These are phyloP conservation scores for Brassica carinata DNA, from an alignment of 345 rosid genomes.

Conservation along the genomic window DNA sequence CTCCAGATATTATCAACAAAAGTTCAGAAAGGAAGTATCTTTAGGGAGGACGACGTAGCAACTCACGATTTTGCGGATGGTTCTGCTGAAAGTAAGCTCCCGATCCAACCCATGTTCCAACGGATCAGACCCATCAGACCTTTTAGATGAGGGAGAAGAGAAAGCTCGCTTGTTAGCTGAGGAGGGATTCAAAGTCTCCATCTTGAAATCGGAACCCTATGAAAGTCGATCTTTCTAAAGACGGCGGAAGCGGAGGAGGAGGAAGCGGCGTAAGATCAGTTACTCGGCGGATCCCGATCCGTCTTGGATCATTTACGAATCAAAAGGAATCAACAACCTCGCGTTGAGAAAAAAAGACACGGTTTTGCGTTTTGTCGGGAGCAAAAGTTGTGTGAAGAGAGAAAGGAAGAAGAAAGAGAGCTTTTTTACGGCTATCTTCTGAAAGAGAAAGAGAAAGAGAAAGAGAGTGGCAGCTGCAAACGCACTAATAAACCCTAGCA, in stretches of 20 bases:
- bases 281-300: conserved; percentile 38
- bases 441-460: conserved; percentile 35
- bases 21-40: not conserved
- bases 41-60: not conserved
- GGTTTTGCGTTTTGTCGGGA: not conserved
- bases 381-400: conserved; percentile 10
- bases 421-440: conserved; percentile 50
- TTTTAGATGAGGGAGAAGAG: conserved; percentile 43
- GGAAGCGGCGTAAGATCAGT: conserved; percentile 41
- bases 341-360: not conserved
- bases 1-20: not conserved
- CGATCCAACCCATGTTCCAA: conserved; percentile 64
- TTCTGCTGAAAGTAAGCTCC: conserved; percentile 59
- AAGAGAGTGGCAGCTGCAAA: not conserved
- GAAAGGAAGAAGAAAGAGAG: conserved; percentile 25
- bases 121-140: conserved; percentile 51
- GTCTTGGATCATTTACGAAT: conserved; percentile 27
- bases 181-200: conserved; percentile 70
- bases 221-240: conserved; percentile 59
- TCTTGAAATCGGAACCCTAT: conserved; percentile 54
- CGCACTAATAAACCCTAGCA: conserved; percentile 67
- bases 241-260: conserved; percentile 36
- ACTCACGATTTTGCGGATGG: conserved; percentile 84
- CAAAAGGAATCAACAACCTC: conserved; percentile 9
- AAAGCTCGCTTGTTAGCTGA: conserved; percentile 31